Evolutionary conservation across 177 flowering plant genomes (phyloP).

Genomic region (Vitis hybrid): DNA sequence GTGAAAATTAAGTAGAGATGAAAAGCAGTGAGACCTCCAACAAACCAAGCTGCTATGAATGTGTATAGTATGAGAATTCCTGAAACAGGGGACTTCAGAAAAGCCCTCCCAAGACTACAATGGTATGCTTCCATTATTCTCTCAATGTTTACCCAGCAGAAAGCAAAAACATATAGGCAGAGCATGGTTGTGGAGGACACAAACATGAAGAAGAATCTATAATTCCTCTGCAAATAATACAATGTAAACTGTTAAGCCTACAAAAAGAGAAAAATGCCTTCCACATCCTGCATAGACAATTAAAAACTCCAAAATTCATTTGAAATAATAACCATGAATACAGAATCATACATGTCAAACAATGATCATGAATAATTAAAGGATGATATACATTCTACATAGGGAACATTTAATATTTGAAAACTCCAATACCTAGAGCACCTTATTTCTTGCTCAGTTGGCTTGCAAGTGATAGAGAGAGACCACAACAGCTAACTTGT

Average conservation of each 20-base stretch:
- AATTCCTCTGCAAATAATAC: slow-evolving; percentile 66
- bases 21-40: slow-evolving; percentile 89
- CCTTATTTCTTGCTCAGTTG: too few relatives aligned
- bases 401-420: too few relatives aligned
- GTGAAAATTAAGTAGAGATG: slow-evolving; percentile 75
- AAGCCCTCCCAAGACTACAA: slow-evolving; percentile 68
- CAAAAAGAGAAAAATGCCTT: not conserved
- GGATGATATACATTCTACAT: too few relatives aligned
- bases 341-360: too few relatives aligned
- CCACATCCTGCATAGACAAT: not conserved
- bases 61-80: slow-evolving; percentile 68
- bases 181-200: slow-evolving; percentile 77
- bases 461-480: too few relatives aligned
- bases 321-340: too few relatives aligned
- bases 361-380: too few relatives aligned
- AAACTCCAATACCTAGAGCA: too few relatives aligned
- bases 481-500: too few relatives aligned
- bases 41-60: slow-evolving; percentile 79
- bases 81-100: slow-evolving; percentile 71
- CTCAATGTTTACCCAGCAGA: slow-evolving; percentile 70
- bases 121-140: slow-evolving; percentile 48
- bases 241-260: slow-evolving; percentile 11
- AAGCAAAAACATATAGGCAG: slow-evolving; percentile 66
- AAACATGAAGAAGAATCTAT: slow-evolving; percentile 78
- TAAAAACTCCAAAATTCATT: not conserved